Evolutionary conservation across 495 filamentous ascomycete genomes (phyloP).

Genomic region (Aspergillus sclerotioniger): DNA sequence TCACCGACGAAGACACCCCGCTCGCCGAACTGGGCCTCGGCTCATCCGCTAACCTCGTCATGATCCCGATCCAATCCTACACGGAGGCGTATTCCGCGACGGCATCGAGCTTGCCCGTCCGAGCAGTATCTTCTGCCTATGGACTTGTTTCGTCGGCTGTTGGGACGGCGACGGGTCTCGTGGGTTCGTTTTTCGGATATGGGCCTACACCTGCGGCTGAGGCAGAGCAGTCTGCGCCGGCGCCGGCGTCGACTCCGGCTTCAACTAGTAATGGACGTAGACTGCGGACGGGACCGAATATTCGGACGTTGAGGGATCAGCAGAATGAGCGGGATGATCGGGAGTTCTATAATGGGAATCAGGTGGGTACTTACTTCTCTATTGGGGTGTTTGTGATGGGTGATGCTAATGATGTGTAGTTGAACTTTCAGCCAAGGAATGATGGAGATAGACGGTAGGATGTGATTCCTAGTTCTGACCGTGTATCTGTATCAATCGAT

Average conservation of each 20-base stretch:
- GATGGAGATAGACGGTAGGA: conserved; percentile 52
- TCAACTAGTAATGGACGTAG: conserved; percentile 16
- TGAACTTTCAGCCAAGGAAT: conserved; percentile 71
- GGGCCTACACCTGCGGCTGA: conserved; percentile 26
- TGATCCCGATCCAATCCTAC: conserved; percentile 66
- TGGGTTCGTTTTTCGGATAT: conserved; percentile 58
- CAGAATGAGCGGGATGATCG: conserved; percentile 48
- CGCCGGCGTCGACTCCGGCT: conserved; percentile 12
- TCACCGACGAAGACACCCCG: conserved; percentile 67
- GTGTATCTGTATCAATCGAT: background rate
- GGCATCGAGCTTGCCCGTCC: conserved; percentile 41
- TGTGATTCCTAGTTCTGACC: conserved; percentile 4
- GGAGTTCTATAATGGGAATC: conserved; percentile 87
- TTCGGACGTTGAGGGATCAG: conserved; percentile 60
- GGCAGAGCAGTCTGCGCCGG: conserved; percentile 10
- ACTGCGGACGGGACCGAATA: conserved; percentile 32
- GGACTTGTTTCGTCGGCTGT: conserved; percentile 43
- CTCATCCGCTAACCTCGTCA: conserved; percentile 78
- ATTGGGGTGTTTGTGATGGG: too few species aligned
- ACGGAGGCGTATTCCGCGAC: conserved; percentile 56
- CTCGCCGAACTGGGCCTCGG: conserved; percentile 66
- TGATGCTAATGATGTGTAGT: conserved; percentile 37
- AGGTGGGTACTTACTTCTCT: too few species aligned
- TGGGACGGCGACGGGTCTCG: conserved; percentile 44
- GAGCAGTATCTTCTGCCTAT: conserved; percentile 43